These are phyloP conservation scores for Aspergillus sp. DNA, from an alignment of 2,329 filamentous ascomycete species.

Conservation along the genomic window DNA sequence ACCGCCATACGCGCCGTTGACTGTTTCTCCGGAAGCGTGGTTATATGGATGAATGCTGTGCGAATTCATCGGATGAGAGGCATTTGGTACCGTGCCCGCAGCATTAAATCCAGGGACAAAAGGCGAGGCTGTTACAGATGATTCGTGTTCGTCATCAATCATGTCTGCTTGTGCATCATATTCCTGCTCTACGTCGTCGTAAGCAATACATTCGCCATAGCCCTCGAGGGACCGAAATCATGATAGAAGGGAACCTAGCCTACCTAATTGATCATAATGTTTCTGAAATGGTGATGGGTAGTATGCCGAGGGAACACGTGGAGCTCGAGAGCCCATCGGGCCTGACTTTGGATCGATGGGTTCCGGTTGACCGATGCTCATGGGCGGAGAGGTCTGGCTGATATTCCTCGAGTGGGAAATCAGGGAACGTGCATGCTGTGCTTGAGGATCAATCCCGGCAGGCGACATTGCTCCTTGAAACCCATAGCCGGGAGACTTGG, in stretches of 20 bases:
- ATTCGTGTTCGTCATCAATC: slow-evolving; percentile 78
- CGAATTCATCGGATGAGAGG: slow-evolving; percentile 45
- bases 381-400: slow-evolving; percentile 39
- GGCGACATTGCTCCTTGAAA: slow-evolving; percentile 66
- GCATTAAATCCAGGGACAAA: slow-evolving; percentile 62
- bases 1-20: slow-evolving; percentile 47
- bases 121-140: slow-evolving; percentile 69
- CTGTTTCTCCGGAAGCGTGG: slow-evolving; percentile 42
- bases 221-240: not conserved
- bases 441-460: slow-evolving; percentile 59
- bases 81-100: slow-evolving; percentile 45
- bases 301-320: slow-evolving; percentile 59
- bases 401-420: slow-evolving; percentile 43
- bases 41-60: slow-evolving; percentile 50
- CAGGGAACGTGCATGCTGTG: slow-evolving; percentile 51
- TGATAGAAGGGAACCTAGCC: slow-evolving; percentile 58
- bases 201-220: not conserved
- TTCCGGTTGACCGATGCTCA: slow-evolving; percentile 44
- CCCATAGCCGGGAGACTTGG: slow-evolving; percentile 65
- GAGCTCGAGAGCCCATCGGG: slow-evolving; percentile 30
- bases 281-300: slow-evolving; percentile 90
- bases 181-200: slow-evolving; percentile 78
- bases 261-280: slow-evolving; percentile 94
- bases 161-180: slow-evolving; percentile 90
- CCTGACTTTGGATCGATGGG: slow-evolving; percentile 40